Evolutionary conservation across 352 stramenopile species (phyloP).

Genomic region (Pythium folliculosum): DNA sequence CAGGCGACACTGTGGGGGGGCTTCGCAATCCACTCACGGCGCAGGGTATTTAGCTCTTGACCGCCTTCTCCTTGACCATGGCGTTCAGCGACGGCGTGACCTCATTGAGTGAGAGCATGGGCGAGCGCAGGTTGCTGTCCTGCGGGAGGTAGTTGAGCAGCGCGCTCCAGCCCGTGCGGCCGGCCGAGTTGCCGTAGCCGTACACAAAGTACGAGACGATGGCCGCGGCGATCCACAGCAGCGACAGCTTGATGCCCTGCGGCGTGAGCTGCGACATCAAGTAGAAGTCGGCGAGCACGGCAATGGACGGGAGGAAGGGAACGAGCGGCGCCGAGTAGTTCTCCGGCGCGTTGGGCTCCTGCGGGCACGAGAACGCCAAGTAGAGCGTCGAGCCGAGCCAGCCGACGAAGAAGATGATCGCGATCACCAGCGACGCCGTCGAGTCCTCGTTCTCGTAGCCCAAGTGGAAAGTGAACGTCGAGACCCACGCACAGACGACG

Average conservation of each 20-base stretch:
- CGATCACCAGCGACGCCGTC: slow-evolving; percentile 37
- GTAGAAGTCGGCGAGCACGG: slow-evolving; percentile 73
- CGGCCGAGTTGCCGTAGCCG: slow-evolving; percentile 66
- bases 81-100: slow-evolving; percentile 29
- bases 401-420: slow-evolving; percentile 52
- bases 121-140: slow-evolving; percentile 35
- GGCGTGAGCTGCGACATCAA: slow-evolving; percentile 61
- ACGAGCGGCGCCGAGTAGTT: slow-evolving; percentile 70
- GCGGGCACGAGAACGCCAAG: slow-evolving; percentile 63
- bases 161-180: slow-evolving; percentile 59
- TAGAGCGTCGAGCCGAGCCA: slow-evolving; percentile 32
- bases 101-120: slow-evolving; percentile 64
- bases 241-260: slow-evolving; percentile 48
- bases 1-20: too few species aligned
- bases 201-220: slow-evolving; percentile 81
- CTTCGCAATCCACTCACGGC: too few species aligned
- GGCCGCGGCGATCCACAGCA: slow-evolving; percentile 53
- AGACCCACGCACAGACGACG: slow-evolving; percentile 39
- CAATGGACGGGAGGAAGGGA: slow-evolving; percentile 57
- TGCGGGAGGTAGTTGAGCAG: slow-evolving; percentile 51
- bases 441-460: slow-evolving; percentile 57
- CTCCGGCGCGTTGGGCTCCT: slow-evolving; percentile 43
- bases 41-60: too few species aligned
- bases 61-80: slow-evolving; percentile 40
- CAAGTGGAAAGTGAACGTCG: slow-evolving; percentile 72